Percentiles rank a stretch among this genome's conserved stretches.
These are phyloP conservation scores for Chlorokybus atmophyticus DNA, from an alignment of 139 green algal species.

Conservation along the genomic window DNA sequence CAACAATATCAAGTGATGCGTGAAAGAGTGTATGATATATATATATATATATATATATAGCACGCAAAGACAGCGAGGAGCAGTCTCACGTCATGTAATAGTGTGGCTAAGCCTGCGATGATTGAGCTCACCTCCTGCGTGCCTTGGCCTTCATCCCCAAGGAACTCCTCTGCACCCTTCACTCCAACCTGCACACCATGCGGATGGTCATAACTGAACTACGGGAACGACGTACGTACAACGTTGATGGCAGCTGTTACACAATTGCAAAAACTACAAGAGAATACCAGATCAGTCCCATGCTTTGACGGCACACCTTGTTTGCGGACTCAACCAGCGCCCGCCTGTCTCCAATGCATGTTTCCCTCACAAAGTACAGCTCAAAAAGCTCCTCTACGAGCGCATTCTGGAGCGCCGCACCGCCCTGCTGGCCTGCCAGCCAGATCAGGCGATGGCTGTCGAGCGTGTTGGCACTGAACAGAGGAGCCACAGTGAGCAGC, in stretches of 20 bases:
- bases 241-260: too few relatives aligned
- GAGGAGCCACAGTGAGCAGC: background rate
- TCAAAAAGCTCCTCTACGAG: constrained; percentile 48
- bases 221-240: too few relatives aligned
- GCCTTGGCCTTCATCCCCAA: constrained; percentile 25
- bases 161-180: constrained; percentile 18
- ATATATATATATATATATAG: too few relatives aligned
- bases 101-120: background rate
- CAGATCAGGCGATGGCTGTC: constrained; percentile 41
- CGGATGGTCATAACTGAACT: too few relatives aligned
- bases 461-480: constrained; percentile 40
- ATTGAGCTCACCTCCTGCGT: constrained; percentile 7
- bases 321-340: too few relatives aligned
- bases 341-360: constrained; percentile 13
- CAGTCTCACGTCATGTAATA: too few relatives aligned
- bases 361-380: constrained; percentile 44
- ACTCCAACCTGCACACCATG: constrained; percentile 21
- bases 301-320: too few relatives aligned
- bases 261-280: too few relatives aligned
- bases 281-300: too few relatives aligned
- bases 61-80: too few relatives aligned
- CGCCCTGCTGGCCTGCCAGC: constrained; percentile 16
- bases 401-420: constrained; percentile 33
- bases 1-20: too few relatives aligned
- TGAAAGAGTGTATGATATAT: too few relatives aligned